Base-by-base conservation (phyloP, 768 basidiomycete species). In the Obba rivulosa region DNA sequence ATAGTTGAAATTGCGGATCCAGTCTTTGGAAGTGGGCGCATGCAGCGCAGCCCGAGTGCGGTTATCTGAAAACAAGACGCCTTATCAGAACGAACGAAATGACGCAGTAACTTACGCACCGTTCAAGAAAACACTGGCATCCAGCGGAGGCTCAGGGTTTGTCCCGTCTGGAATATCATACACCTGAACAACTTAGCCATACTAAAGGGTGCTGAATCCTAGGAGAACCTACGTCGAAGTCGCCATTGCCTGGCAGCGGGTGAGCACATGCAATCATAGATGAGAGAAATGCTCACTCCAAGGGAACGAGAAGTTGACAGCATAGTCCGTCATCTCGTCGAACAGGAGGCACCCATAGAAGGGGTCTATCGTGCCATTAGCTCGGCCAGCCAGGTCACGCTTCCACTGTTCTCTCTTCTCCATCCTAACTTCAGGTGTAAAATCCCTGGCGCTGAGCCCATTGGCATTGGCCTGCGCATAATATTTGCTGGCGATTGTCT, bases 241-340 rank as follows among this genome's bases (percentile, higher is more conserved):
- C 51, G 18, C 51, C 51, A 45, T 52, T 56, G 20, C 16, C 41
- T 42, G 41, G n/a, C 8, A 42, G 21, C 10, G 41, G 4, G 5
- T 5, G 41, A n/a, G 8, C 41, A 11, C 8, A 16, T 16, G n/a
- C 8, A 4, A 7, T 8, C 14, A 16, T 8, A 38, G 7, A n/a
- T 5, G 14, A 31, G 8, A 7, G 17, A 3, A 4, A 9, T 5
- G 48, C 54, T 49, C 25, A 60, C 59, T 62, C 76, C 75, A 77
- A 2, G 86, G 86, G 60, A 75, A 80, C 0, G 85, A 83, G 55
- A 72, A 86, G 57, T 87, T 87, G 46, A 79, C 50, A 11, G 85
- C 82, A 55, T 87, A 87, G 63, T 87, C 84, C 24, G 82, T 58
- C 60, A 81, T 74, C 66, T 83, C 77, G 50, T 81, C 77, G 34